Percentiles rank a stretch among this genome's conserved stretches.
phyloP scores from a whole-genome alignment of 768 basidiomycete species.

The Russula compacta region DNA sequence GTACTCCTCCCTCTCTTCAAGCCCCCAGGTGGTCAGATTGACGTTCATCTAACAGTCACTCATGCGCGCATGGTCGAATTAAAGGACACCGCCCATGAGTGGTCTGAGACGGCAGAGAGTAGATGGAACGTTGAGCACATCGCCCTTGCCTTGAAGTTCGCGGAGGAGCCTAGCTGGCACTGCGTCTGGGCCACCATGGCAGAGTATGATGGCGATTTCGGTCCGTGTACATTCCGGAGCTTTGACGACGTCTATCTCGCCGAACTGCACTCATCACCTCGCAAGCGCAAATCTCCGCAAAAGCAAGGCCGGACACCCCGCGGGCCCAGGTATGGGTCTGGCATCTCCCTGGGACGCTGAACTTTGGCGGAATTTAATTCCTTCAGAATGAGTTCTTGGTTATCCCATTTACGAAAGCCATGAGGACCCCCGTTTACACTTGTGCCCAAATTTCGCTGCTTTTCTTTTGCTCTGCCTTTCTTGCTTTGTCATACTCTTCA shows the following conservation, averaged over 20 bases:
- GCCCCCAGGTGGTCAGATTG: conserved; percentile 25
- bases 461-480: not conserved
- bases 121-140: conserved; percentile 41
- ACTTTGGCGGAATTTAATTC: not conserved
- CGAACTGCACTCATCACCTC: conserved; percentile 31
- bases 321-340: not conserved
- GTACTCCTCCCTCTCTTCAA: conserved; percentile 33
- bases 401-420: not conserved
- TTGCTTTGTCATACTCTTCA: not conserved
- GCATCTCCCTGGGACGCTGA: not conserved
- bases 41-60: conserved; percentile 34
- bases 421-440: not conserved
- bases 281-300: conserved; percentile 2
- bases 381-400: not conserved
- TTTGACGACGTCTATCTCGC: conserved; percentile 31
- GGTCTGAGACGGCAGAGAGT: conserved; percentile 25
- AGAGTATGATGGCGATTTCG: conserved; percentile 37
- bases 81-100: conserved; percentile 50
- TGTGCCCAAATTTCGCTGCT: not conserved
- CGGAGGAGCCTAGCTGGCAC: conserved; percentile 44
- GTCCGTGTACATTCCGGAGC: conserved; percentile 29
- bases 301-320: conserved; percentile 1
- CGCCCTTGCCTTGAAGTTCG: conserved; percentile 47
- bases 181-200: conserved; percentile 56
- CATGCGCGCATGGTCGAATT: conserved; percentile 48